Evolutionary conservation across 2,329 filamentous ascomycete genomes (phyloP).

Genomic region (Diaporthe vexans): DNA sequence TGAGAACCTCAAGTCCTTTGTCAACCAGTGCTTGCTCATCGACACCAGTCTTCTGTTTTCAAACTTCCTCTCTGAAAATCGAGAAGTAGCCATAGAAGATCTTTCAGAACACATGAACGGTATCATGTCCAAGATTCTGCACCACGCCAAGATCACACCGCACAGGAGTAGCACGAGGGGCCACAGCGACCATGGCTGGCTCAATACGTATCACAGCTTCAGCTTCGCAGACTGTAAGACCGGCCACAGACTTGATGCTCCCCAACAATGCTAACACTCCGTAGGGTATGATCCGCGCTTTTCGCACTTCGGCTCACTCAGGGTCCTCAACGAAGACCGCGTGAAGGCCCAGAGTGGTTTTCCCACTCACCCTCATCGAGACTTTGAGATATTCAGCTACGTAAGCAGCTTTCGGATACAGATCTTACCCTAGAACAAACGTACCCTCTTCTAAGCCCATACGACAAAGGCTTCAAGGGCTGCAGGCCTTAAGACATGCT

Average conservation of each 20-base stretch:
- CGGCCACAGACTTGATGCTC: neutral
- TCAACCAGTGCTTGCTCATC: constrained; percentile 37
- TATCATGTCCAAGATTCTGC: constrained; percentile 73
- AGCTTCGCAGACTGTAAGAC: constrained; percentile 77
- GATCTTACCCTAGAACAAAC: too few species aligned
- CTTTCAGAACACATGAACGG: constrained; percentile 50
- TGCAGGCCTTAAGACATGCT: too few species aligned
- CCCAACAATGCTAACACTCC: neutral
- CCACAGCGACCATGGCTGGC: constrained; percentile 87
- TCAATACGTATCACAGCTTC: constrained; percentile 90
- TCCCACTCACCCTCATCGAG: constrained; percentile 86
- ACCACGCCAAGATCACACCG: constrained; percentile 79
- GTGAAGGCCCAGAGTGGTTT: constrained; percentile 82
- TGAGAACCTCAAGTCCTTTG: constrained; percentile 40
- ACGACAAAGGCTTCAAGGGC: too few species aligned
- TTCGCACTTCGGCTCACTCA: constrained; percentile 79
- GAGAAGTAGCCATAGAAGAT: constrained; percentile 6
- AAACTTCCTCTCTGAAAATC: neutral
- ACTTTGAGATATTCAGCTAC: constrained; percentile 93
- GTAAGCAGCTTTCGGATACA: too few species aligned
- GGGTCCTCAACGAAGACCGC: constrained; percentile 91
- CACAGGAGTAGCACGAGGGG: constrained; percentile 81
- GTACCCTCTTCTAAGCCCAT: too few species aligned
- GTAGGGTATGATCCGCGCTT: constrained; percentile 72
- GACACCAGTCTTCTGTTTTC: constrained; percentile 16